Evolutionary conservation across 2,329 filamentous ascomycete species (phyloP), one percentile per base, ranked within the genome.

Genomic region (Didymella keratinophila): DNA sequence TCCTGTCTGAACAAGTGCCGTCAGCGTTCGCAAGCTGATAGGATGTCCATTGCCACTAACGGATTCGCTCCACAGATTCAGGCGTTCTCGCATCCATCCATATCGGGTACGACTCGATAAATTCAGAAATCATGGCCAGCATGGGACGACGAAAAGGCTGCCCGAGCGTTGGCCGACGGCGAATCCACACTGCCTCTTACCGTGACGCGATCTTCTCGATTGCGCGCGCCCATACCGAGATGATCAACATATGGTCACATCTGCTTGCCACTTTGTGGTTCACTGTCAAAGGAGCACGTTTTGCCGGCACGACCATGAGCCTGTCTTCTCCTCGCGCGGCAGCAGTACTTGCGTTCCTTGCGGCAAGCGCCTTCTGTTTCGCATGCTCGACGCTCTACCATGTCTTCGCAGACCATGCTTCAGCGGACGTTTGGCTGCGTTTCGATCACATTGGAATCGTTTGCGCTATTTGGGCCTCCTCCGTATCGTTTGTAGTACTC

Each of bases 381-480:
- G 43, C 51, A n/a, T 59, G 36, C 56, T 62, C 37, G 14, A 56
- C 56, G 42, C 55, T 59, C 36, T 62, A 59, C 39, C 36, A 62
- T 32, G 27, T 62, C 39, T 62, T 62, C 36, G 51, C 51, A 36
- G 43, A 56, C 50, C 28, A 62, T 50, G 36, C 37, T 47, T 1
- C 52, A 37, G 55, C 46, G 43, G 30, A 42, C 28, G 52, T 30
- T 36, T 62, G 28, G 59, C 55, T 53, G 21, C 28, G 21, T 21
- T 14, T 62, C 14, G 36, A 62, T 43, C 23, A 62, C 51, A n/a
- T 58, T 37, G 25, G 59, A 44, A 62, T 62, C 39, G 46, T 58
- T 27, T 48, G 18, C 32, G 21, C 41, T 16, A 58, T 62, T 5
- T 62, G 18, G 59, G 56, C 56, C 39, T 62, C 52, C 36, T 52